These are phyloP conservation scores for Solanum pimpinellifolium DNA, from an alignment of 257 asterid genomes.

Conservation along the genomic window DNA sequence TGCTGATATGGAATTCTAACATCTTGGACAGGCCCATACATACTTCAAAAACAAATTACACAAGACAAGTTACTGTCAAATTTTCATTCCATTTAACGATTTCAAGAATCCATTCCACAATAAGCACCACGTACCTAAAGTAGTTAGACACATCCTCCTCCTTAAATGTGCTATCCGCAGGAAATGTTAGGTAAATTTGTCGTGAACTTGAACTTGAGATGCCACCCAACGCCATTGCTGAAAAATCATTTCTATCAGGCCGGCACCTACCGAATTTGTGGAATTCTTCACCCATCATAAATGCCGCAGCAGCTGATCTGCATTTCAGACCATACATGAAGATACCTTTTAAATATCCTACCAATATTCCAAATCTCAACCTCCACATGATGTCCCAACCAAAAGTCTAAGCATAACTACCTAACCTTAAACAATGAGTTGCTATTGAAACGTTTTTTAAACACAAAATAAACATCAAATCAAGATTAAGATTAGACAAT, in stretches of 20 bases:
- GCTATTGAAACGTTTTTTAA: neutral
- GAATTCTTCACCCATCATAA: slow-evolving; percentile 31
- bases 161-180: slow-evolving; percentile 82
- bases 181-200: slow-evolving; percentile 84
- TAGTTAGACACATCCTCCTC: slow-evolving; percentile 87
- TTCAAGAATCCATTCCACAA: neutral
- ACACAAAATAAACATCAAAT: neutral
- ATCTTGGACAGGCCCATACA: slow-evolving; percentile 62
- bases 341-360: neutral
- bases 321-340: neutral
- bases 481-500: neutral
- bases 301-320: slow-evolving; percentile 24
- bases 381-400: neutral
- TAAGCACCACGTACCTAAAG: slow-evolving; percentile 40
- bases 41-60: slow-evolving; percentile 26
- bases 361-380: neutral
- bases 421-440: neutral
- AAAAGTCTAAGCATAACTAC: neutral
- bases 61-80: neutral
- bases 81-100: neutral
- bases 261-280: slow-evolving; percentile 21
- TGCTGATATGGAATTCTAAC: slow-evolving; percentile 64
- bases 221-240: slow-evolving; percentile 41
- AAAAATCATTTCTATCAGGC: slow-evolving; percentile 35
- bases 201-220: slow-evolving; percentile 52